Base-by-base conservation (phyloP, 257 asterid species). In the Handroanthus guayacan region DNA sequence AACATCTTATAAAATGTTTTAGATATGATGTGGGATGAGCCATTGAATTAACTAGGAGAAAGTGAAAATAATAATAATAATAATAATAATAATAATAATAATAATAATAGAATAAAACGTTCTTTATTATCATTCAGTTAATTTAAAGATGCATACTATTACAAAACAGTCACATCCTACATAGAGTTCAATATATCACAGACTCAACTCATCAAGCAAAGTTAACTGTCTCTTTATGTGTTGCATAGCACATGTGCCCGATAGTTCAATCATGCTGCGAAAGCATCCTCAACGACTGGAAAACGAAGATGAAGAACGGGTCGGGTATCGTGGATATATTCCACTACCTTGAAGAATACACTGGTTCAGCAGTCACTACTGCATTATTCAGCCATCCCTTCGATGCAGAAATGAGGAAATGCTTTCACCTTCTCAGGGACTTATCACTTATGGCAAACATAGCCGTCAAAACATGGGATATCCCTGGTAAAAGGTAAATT, bases 291-390 rank as follows among this genome's bases (percentile, higher is more conserved):
- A 60, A 12, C 8, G 81, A 74, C 14, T 83, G 85, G 85, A 74
- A 74, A 31, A 64, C 38, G 70, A 69, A 76, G 83, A 41, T 75
- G 76, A 75, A 74, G n/a, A 62, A 60, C 13, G 86, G 84, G 39
- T 56, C 72, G 4, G 81, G 79, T 37, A 81, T 79, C 20, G 86
- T 82, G 5, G 86, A 82, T 36, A 78, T 79, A 31, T 79, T 71
- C 74, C 81, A 71, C 52, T 72, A 71, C 8, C 75, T 82, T 5
- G 81, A 75, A 55, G 57, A 56, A 37, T 82, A 47, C 81, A 75
- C 81, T 0, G 79, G 79, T 3, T 71, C 86, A 31, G 81, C 86
- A 0, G 81, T 79, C 5, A 79, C 86, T 0, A 68, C 69, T 0
- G 82, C 79, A 2, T 63, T 79, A 2, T 82, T 78, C 58, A 70